Base-by-base conservation (phyloP, 768 basidiomycete species). In the Mycena chlorophos region DNA sequence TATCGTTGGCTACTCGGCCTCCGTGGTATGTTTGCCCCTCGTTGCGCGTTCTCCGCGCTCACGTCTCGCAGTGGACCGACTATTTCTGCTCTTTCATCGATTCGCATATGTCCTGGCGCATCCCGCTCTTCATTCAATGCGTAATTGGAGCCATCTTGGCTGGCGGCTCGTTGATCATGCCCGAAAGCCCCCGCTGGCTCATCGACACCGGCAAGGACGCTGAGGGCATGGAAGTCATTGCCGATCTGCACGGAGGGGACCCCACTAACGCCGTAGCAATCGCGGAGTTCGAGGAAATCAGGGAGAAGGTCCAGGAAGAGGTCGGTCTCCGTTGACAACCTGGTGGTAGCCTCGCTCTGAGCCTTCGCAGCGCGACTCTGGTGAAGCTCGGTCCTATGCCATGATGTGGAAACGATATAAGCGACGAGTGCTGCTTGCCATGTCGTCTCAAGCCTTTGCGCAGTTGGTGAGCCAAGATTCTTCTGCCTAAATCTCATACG, bases 371-470 rank as follows among this genome's bases (percentile, higher is more conserved):
- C 85, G 89, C 14, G 84, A 86, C 46, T 81, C 83, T 25, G 88
- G 86, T 22, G 91, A 89, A 59, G 87, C 76, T 40, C 80, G 92
- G 45, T 80, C 85, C 2, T 98, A 98, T 71, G 64, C 66, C 27
- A 78, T 78, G 34, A 90, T 98, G 86, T 98, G 94, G 93, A 84
- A 71, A 63, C 81, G 83, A 63, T 97, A 98, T 68, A 88, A 88
- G 65, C 85, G 87, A 27, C 79, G 94, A 29, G 94, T 98, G 12
- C 68, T 97, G 59, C 82, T 98, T 43, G 95, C 95, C 16, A 95
- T 95, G 91, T 91, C 89, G 19, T 92, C 92, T 52, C 95, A 97
- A 69, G 90, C 91, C 38, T 96, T 97, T 71, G 95, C 95, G 39
- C 95, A 97, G 67, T 75, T 97, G 66, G 94, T 93, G 60, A 57